Evolutionary conservation across 371 early-diverging fungal species (phyloP), one percentile per base, ranked within the genome.

Genomic region (Capniomyces stellatus): DNA sequence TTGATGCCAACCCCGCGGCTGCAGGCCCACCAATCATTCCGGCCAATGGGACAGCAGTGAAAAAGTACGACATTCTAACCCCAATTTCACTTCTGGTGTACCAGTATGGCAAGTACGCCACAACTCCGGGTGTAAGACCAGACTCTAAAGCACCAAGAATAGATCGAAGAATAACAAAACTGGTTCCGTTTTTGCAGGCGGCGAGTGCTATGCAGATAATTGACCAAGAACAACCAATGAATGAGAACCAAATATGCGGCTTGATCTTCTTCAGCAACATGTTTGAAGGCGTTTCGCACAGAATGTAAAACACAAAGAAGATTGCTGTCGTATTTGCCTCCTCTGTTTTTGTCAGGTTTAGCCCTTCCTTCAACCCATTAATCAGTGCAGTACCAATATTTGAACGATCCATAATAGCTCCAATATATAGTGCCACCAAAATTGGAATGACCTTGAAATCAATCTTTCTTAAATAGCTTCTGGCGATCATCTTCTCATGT

Each of bases 161-260:
- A 57, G 78, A 79, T 4, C 84, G 70, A 28, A 69, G 50, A 18
- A 66, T 67, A 57, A 67, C 57, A 41, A 54, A 55, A 19, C 63
- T 58, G 66, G 41, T 28, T 29, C 52, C 47, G 15, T n/a, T 43
- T 29, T 44, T 51, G 18, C 28, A 46, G 30, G 46, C 27, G 19
- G 25, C 75, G 41, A 87, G 76, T 22, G 61, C 61, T 1, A 57
- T 62, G 31, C 67, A 67, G 40, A 67, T 41, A 21, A 74, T 31
- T 13, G 78, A 77, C 83, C 82, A 83, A 29, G 63, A 58, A 25
- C 81, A 29, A 60, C 77, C 76, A 19, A 81, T 71, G n/a, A 78
- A 66, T 2, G 85, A 76, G 42, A 90, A 77, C 89, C 85, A 82
- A 28, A 59, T 54, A 22, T 73, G 71, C 3, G 87, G 78, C 8